Evolutionary conservation across 345 rosid species (phyloP).

Genomic region (Populus pruinosa): DNA sequence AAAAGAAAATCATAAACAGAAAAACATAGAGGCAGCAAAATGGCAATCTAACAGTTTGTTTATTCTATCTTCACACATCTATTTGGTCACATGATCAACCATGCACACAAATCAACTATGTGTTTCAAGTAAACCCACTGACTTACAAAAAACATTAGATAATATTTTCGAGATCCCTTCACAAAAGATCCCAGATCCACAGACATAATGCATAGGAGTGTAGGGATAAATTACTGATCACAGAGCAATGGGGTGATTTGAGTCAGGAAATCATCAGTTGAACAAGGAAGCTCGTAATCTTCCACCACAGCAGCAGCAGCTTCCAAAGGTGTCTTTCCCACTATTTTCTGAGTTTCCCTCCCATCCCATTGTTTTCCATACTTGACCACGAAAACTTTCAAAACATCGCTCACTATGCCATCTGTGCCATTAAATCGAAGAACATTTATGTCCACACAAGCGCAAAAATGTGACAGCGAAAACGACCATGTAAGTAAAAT

Average conservation of each 20-base stretch:
- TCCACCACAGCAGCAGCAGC: conserved; percentile 75
- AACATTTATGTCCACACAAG: neutral
- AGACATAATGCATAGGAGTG: neutral
- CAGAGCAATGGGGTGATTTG: conserved; percentile 60
- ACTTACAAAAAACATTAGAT: neutral
- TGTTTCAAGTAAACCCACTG: neutral
- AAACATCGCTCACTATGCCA: conserved; percentile 37
- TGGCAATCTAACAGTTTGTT: neutral
- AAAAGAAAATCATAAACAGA: neutral
- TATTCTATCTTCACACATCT: neutral
- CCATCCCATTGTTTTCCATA: conserved; percentile 96
- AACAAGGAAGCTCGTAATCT: conserved; percentile 79
- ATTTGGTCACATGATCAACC: neutral
- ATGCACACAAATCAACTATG: neutral
- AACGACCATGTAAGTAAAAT: neutral
- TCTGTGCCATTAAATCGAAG: conserved; percentile 7
- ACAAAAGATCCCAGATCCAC: neutral
- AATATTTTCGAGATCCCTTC: neutral
- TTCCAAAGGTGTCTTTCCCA: conserved; percentile 72
- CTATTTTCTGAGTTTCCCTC: conserved; percentile 57
- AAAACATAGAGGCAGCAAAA: neutral
- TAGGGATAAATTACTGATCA: conserved; percentile 37
- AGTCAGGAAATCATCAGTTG: conserved; percentile 55
- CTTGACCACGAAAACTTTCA: conserved; percentile 55
- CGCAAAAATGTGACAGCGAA: neutral